Conservation (phyloP, 768 basidiomycete species). For the Leccinellum rugosiceps region DNA sequence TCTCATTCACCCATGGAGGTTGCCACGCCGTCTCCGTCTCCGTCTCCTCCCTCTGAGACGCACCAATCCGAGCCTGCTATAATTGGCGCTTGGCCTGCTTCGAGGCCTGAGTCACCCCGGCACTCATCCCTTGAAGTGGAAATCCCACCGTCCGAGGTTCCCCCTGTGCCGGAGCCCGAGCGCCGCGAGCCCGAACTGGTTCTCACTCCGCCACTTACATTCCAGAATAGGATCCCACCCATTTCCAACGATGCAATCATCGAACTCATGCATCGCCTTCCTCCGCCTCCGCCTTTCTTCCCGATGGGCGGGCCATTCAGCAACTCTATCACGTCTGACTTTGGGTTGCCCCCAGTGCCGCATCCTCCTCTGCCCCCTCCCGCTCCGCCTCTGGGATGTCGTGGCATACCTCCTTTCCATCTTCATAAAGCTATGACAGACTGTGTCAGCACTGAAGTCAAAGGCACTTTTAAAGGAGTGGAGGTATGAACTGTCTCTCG, state of each 20-base stretch:
- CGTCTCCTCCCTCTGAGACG: constrained; percentile 20
- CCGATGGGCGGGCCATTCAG: constrained; percentile 17
- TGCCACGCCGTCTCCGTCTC: constrained; percentile 39
- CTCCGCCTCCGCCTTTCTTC: constrained; percentile 18
- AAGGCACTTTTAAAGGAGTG: constrained; percentile 17
- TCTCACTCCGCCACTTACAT: background rate
- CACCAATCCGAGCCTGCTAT: constrained; percentile 35
- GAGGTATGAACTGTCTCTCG: constrained; percentile 14
- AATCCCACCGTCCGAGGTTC: constrained; percentile 5
- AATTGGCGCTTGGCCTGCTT: constrained; percentile 44
- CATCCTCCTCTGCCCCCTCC: constrained; percentile 1
- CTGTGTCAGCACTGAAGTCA: constrained; percentile 21
- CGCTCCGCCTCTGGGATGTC: background rate
- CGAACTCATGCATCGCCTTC: constrained; percentile 19
- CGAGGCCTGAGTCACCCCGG: constrained; percentile 34
- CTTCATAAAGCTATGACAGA: constrained; percentile 18
- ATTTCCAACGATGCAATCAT: constrained; percentile 6
- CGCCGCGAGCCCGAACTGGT: constrained; percentile 5
- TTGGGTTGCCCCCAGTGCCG: constrained; percentile 18
- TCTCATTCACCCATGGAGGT: constrained; percentile 51
- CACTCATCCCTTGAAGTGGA: constrained; percentile 15
- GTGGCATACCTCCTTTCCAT: constrained; percentile 10
- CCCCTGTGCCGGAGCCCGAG: background rate
- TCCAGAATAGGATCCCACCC: constrained; percentile 14
- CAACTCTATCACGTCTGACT: constrained; percentile 16